Evolutionary conservation across 2,329 filamentous ascomycete genomes (phyloP), one percentile per base, ranked within the genome.

Genomic region (Chrysosporium queenslandicum): DNA sequence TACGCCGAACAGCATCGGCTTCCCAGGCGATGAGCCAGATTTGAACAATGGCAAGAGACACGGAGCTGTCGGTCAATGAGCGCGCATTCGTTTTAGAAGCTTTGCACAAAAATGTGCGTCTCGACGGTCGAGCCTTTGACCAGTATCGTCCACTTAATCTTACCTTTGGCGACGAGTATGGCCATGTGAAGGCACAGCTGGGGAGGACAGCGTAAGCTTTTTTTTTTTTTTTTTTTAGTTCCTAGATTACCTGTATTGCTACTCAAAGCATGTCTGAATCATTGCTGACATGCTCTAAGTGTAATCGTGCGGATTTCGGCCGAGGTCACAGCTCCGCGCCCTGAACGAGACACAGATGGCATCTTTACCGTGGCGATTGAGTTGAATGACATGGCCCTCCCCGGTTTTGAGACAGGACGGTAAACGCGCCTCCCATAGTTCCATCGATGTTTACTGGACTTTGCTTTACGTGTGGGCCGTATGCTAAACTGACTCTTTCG

Each of bases 311-410:
- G 87, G 56, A 85, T 94, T 55, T 91, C 89, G 2, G 86, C 89
- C 57, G 87, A 95, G 71, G 86, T 97, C 56, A 86, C 86, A 9
- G 82, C 86, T 36, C 91, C 92, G 40, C 87, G 85, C 65, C 71
- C 85, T 50, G 91, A 97, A 71, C 85, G 91, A 58, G 91, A 90
- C 55, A 95, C 95, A 66, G 92, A 97, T 67, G 92, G 92, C 67
- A 80, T 94, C 68, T 97, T 97, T 74, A 89, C 83, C 60, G 96
- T 97, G 65, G 79, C 83, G 50, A 86, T 90, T 52, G 92, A 97
- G 68, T 81, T 98, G 62, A 88, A 86, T 57, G 88, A 91, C 46
- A 94, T 97, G 83, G 85, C 87, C 25, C 89, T 88, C 43, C 89
- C 92, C 12, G 83, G 86, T 30, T 94, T 94, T 70, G 90, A 96